Evolutionary conservation across 2,329 filamentous ascomycete genomes (phyloP), one percentile per base, ranked within the genome.

Genomic region (Biscogniauxia mediterranea): DNA sequence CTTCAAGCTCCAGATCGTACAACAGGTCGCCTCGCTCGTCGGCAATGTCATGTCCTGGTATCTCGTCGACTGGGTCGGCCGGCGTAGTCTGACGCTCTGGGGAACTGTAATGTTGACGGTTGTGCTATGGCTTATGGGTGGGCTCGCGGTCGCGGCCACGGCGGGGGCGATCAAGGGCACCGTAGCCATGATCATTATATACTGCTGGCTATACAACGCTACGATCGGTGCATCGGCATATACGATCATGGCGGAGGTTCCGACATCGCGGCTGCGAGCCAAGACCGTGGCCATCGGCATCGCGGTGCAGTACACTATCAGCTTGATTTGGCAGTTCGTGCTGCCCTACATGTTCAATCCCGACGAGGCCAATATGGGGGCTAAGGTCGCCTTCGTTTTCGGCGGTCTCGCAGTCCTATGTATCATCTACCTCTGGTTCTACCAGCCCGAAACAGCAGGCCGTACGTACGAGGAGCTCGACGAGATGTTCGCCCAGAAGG

Each of bases 361-460:
- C 9, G 74, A 73, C 20, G 56, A 68, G 19, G 76, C 71, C 8
- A 75, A 78, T 61, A 65, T 80, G 20, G 73, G 76, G 26, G 76
- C 74, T 1, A 78, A 78, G 69, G 78, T 77, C 1, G 78, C 76
- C 0, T 78, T 79, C 32, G 68, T 80, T 0, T 80, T 73, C 60
- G 71, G 74, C 0, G 77, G 70, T 0, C 71, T 77, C 13, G 78
- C 76, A 63, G 61, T 74, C 1, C 58, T 77, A 1, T 73, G 75
- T 19, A 69, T 76, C 2, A 59, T 72, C 1, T 53, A 78, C 0
- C 76, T 78, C 0, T 86, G 76, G 73, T 71, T 77, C 11, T 73
- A 75, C 42, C 72, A 86, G 0, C 84, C 84, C 0, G 84, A 87
- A 68, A 85, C 83, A 73, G 81, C 80, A 69, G 80, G 79, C 3